Base-by-base conservation (phyloP, 371 early-diverging fungal species). In the Apophysomyces sp. region DNA sequence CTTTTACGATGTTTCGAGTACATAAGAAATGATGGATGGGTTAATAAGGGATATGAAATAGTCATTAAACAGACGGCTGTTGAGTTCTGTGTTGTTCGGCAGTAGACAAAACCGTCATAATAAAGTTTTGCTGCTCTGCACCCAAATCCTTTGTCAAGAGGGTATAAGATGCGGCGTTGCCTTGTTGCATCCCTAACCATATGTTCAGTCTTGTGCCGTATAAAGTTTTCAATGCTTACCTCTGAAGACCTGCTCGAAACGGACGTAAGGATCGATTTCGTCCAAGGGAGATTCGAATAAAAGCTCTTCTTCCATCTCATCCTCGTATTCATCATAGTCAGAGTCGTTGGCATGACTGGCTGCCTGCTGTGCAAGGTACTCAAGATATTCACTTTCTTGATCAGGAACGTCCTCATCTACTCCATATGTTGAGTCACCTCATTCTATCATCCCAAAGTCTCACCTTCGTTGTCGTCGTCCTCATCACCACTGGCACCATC, bases 211-310 rank as follows among this genome's bases (percentile, higher is more conserved):
- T 2, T n/a, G 21, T 21, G 24, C 37, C 41, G 24, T 44, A 21
- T 3, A 21, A 7, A 2, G 54, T 37, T 1, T 52, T 60, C 13
- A 29, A 26, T 52, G 9, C 54, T 55, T 74, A 71, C 73, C 71
- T 58, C 73, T 63, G 52, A 84, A 78, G 4, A 71, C 73, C 52
- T 84, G 80, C 13, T 86, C 85, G 73, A 96, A 91, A 60, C 81
- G 80, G 26, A 87, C 65, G 74, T 93, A 94, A 4, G 91, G 88
- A 67, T 96, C 89, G 44, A 97, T 72, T 37, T 84, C 76, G 66
- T 97, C 97, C 61, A 96, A 76, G 13, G 95, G 94, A 1, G 94
- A 92, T 63, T 90, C 90, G 60, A 90, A 90, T 56, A 86, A 67
- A 12, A 89, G 77, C 63, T 94, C 93, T 69, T 94, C 94, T 26